Evolutionary conservation across 1,284 basidiomycete genomes (phyloP), one percentile per base, ranked within the genome.

Genomic region (Sporisorium graminicola): DNA sequence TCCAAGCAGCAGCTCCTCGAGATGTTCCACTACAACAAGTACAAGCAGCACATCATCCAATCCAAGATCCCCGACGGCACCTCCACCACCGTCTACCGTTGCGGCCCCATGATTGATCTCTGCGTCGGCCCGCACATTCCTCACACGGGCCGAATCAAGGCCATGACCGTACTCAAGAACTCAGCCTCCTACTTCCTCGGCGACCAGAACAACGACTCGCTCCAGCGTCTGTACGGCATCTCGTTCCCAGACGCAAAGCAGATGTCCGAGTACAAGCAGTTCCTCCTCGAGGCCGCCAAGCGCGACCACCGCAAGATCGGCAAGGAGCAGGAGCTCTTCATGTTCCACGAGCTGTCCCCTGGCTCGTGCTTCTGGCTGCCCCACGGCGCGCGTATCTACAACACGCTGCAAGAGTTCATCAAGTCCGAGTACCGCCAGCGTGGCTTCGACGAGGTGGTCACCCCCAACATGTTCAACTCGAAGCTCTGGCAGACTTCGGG

Each of bases 1-100:
- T 91, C 94, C 33, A 99, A 99, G 87, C 94, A 98, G 87, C 92
- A 92, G 44, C 89, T 99, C 7, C 88, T 98, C 56, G 91, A 98
- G 87, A 98, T 99, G 96, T 99, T 99, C 88, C 89, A 89, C 94
- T 99, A 99, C 88, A 99, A 99, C 89, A 97, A 95, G 87, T 99
- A 98, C 89, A 99, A 99, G 89, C 91, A 92, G 84, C 92, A 98
- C 86, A 91, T 99, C 85, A 99, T 99, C 85, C 91, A 96, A 86
- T 90, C 91, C 78, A 98, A 99, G 88, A 92, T 99, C 63, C 93
- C 95, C 9, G 96, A 99, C 86, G 96, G 96, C 74, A 93, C 94
- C 18, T 94, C 93, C 58, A 98, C 97, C 58, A 99, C 97, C 16
- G 95, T 99, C 31, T 99, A 99, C 88, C 93, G 95, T 61, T 99